A percentile compares a stretch with the other conserved stretches of the same genome.
Conservation (phyloP, 2,329 filamentous ascomycete species). For the Talaromyces sp. region DNA sequence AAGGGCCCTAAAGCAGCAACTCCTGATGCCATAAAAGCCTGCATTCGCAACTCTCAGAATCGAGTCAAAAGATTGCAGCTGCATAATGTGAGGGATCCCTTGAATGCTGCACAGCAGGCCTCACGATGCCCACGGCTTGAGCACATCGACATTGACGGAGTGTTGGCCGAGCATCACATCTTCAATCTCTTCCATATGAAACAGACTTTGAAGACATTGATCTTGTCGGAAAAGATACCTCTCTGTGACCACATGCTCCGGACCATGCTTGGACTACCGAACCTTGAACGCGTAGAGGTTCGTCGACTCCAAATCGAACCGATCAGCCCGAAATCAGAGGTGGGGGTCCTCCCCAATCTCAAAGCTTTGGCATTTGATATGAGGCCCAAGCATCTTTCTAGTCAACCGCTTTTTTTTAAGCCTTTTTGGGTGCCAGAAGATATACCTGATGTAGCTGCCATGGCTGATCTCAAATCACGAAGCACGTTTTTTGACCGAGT, state of each 20-base stretch:
- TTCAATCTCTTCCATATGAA: conserved; percentile 6
- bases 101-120: conserved; percentile 6
- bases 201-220: conserved; percentile 21
- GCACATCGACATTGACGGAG: conserved; percentile 8
- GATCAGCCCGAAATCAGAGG: not conserved
- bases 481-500: not conserved
- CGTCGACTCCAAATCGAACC: not conserved
- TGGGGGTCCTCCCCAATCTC: conserved; percentile 4
- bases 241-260: not conserved
- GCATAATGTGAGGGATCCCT: conserved; percentile 8
- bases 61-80: conserved; percentile 9
- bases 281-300: conserved; percentile 21
- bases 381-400: not conserved
- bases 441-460: not conserved
- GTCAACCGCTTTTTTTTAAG: not conserved
- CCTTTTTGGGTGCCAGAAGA: not conserved
- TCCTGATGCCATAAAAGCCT: conserved; percentile 3
- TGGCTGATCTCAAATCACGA: not conserved
- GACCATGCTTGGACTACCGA: conserved; percentile 24
- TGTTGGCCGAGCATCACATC: conserved; percentile 2
- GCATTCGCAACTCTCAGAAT: conserved; percentile 11
- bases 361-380: not conserved
- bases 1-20: not conserved
- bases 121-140: conserved; percentile 13
- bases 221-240: conserved; percentile 24